These are phyloP conservation scores for Trichoderma gracile DNA, from an alignment of 2,329 filamentous ascomycete species.

Conservation along the genomic window DNA sequence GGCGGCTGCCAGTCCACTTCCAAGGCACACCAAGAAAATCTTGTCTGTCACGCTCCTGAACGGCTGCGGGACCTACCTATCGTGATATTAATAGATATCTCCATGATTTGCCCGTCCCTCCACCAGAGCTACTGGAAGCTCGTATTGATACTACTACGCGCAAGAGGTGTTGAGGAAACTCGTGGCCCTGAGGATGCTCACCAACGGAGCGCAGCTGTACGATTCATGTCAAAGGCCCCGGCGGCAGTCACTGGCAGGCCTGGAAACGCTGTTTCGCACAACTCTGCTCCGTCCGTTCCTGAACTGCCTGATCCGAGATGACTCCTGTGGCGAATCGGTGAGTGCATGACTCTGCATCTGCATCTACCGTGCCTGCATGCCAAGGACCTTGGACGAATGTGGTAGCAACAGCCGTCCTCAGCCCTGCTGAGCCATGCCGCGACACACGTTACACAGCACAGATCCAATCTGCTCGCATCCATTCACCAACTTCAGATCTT, in stretches of 20 bases:
- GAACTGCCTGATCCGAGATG: neutral
- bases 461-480: neutral
- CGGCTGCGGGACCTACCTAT: slow-evolving; percentile 6
- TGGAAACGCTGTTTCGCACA: too few relatives aligned
- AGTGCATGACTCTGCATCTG: neutral
- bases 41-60: slow-evolving; percentile 1
- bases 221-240: too few relatives aligned
- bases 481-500: neutral
- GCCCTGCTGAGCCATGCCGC: neutral
- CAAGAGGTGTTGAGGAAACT: too few relatives aligned
- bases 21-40: slow-evolving; percentile 2
- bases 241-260: too few relatives aligned
- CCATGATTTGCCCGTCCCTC: neutral
- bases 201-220: too few relatives aligned
- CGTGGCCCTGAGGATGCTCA: too few relatives aligned
- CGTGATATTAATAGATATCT: slow-evolving; percentile 11
- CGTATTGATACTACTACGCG: neutral
- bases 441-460: neutral
- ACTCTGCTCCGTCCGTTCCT: too few relatives aligned
- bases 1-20: neutral
- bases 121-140: neutral
- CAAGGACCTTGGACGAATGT: neutral
- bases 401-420: neutral
- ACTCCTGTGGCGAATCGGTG: neutral
- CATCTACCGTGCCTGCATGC: neutral